These are phyloP conservation scores for Cocos nucifera DNA, from an alignment of 176 grass and related monocot species.

Conservation along the genomic window DNA sequence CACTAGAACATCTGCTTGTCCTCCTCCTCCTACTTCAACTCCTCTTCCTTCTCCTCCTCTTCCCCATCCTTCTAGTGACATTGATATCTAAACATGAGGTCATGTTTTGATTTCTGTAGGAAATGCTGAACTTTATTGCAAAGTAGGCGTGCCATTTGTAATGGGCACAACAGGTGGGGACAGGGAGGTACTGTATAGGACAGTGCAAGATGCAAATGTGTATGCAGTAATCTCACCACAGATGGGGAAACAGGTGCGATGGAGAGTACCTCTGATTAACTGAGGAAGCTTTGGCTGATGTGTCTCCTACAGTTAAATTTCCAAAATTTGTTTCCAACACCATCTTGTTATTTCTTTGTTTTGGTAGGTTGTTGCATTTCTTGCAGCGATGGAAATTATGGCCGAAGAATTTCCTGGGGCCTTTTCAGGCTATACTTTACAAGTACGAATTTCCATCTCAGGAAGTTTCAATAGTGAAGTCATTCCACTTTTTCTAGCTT, in stretches of 20 bases:
- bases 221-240: constrained; percentile 94
- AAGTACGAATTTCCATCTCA: constrained; percentile 14
- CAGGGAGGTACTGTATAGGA: constrained; percentile 48
- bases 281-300: too few species aligned
- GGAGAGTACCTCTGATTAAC: too few species aligned
- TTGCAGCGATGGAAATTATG: constrained; percentile 65
- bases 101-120: constrained; percentile 27
- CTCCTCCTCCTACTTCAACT: too few species aligned
- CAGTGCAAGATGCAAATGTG: constrained; percentile 60
- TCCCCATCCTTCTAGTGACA: not conserved
- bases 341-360: constrained; percentile 11
- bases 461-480: too few species aligned
- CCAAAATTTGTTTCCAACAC: too few species aligned
- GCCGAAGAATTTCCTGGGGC: constrained; percentile 67
- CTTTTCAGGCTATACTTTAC: constrained; percentile 57
- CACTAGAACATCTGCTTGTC: too few species aligned
- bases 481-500: too few species aligned
- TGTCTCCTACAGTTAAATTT: too few species aligned
- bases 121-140: constrained; percentile 84
- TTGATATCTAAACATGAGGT: constrained; percentile 3
- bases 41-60: not conserved
- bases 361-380: constrained; percentile 73
- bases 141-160: constrained; percentile 84
- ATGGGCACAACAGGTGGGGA: constrained; percentile 94
- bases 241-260: constrained; percentile 67